Percentiles rank a stretch among this genome's conserved stretches.
phyloP scores from a whole-genome alignment of 2,329 filamentous ascomycete genomes.

The Parasarocladium wereldwijsianum region DNA sequence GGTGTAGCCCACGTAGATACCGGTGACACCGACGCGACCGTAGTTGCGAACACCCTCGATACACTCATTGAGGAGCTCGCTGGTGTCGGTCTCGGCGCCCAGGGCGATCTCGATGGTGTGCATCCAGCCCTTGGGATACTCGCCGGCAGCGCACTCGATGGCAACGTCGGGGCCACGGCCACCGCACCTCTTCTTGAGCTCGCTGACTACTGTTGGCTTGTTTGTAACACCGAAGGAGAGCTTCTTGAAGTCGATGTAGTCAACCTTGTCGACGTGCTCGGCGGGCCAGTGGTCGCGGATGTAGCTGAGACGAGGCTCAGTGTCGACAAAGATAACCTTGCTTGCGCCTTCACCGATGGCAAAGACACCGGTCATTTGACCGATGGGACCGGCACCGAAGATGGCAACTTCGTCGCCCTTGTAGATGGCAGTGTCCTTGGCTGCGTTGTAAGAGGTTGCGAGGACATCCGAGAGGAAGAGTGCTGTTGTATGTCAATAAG shows the following conservation, averaged over 20 bases:
- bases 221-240: conserved; percentile 41
- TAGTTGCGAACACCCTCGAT: conserved; percentile 57
- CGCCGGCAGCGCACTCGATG: conserved; percentile 51
- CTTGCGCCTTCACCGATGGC: conserved; percentile 58
- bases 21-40: conserved; percentile 64
- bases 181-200: conserved; percentile 58
- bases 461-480: conserved; percentile 73
- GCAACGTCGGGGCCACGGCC: conserved; percentile 60
- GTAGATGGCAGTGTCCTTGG: conserved; percentile 73
- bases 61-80: conserved; percentile 70
- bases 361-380: conserved; percentile 71
- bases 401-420: conserved; percentile 64
- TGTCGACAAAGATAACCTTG: conserved; percentile 68
- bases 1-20: conserved; percentile 51
- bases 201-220: conserved; percentile 50
- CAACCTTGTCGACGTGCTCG: conserved; percentile 35
- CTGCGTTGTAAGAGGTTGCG: conserved; percentile 64
- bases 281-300: conserved; percentile 46
- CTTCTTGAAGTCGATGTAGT: conserved; percentile 53
- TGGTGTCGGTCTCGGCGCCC: conserved; percentile 73
- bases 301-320: conserved; percentile 53
- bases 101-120: conserved; percentile 42
- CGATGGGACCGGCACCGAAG: conserved; percentile 76
- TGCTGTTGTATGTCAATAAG: conserved; percentile 11
- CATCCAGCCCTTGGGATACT: conserved; percentile 46